Evolutionary conservation across 164 flowering plant genomes (phyloP).

Genomic region (Tetrastigma voinierianum): DNA sequence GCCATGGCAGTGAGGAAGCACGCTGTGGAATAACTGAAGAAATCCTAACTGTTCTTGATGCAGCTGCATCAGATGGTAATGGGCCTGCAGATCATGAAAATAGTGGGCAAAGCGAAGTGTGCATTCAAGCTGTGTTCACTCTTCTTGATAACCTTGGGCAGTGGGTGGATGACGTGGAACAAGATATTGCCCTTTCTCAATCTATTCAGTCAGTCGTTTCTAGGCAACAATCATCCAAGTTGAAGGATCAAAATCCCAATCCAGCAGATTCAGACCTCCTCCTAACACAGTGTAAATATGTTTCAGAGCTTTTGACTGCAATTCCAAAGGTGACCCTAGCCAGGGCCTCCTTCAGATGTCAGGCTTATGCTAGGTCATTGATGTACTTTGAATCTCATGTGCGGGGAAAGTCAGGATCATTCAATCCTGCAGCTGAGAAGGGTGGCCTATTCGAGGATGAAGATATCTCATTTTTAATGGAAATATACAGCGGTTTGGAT

Average conservation of each 20-base stretch:
- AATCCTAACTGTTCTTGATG: constrained; percentile 85
- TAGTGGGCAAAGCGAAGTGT: constrained; percentile 91
- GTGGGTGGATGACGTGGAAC: constrained; percentile 95
- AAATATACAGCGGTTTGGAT: constrained; percentile 89
- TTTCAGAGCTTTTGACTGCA: constrained; percentile 75
- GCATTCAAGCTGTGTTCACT: constrained; percentile 94
- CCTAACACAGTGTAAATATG: constrained; percentile 74
- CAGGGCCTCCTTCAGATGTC: constrained; percentile 85
- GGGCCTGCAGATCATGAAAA: constrained; percentile 52
- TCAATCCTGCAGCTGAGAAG: constrained; percentile 92
- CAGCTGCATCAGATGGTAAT: constrained; percentile 76
- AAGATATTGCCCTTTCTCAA: constrained; percentile 81
- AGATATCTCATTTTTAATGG: constrained; percentile 88
- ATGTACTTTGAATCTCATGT: constrained; percentile 93
- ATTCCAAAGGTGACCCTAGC: constrained; percentile 92
- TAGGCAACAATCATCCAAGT: constrained; percentile 52
- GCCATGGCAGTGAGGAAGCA: constrained; percentile 86
- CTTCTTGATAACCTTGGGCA: constrained; percentile 99
- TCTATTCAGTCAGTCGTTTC: constrained; percentile 48
- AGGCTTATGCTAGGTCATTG: constrained; percentile 95
- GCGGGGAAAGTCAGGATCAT: constrained; percentile 79
- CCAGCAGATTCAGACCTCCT: constrained; percentile 45
- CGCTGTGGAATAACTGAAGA: constrained; percentile 87
- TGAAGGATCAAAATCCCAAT: constrained; percentile 32
- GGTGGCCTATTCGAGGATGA: constrained; percentile 89